Conservation (phyloP, 2,329 filamentous ascomycete genomes). For the Trichoderma sp. region DNA sequence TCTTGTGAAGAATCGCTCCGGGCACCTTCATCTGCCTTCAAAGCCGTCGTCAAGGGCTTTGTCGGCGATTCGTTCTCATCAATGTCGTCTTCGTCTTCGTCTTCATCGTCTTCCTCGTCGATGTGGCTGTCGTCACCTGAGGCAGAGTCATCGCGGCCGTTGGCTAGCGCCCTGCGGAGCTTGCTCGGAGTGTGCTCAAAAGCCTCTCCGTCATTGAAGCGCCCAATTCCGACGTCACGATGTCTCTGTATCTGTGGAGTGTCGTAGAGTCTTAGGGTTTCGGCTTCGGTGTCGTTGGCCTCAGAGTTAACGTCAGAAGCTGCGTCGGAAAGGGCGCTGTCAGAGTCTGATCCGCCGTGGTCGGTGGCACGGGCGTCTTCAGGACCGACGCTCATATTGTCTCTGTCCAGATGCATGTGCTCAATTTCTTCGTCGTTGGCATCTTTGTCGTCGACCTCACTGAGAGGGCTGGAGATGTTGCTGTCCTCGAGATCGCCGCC, state of each 20-base stretch:
- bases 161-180: slow-evolving; percentile 53
- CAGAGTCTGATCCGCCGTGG: slow-evolving; percentile 42
- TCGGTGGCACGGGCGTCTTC: slow-evolving; percentile 27
- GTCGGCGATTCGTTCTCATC: slow-evolving; percentile 37
- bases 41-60: slow-evolving; percentile 29
- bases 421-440: slow-evolving; percentile 67
- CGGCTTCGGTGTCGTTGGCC: slow-evolving; percentile 74
- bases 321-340: slow-evolving; percentile 56
- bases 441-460: slow-evolving; percentile 82
- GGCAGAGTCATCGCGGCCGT: slow-evolving; percentile 39
- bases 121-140: slow-evolving; percentile 39
- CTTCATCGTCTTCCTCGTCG: slow-evolving; percentile 38
- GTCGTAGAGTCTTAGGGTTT: slow-evolving; percentile 88
- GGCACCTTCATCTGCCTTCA: slow-evolving; percentile 31
- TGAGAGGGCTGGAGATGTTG: slow-evolving; percentile 83
- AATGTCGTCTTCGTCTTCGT: slow-evolving; percentile 36
- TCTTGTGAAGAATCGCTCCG: slow-evolving; percentile 37
- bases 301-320: slow-evolving; percentile 41
- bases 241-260: slow-evolving; percentile 71
- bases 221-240: slow-evolving; percentile 58
- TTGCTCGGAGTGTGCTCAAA: slow-evolving; percentile 75
- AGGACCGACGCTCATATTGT: slow-evolving; percentile 30
- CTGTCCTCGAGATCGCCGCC: slow-evolving; percentile 58
- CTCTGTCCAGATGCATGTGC: slow-evolving; percentile 47
- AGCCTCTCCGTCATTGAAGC: slow-evolving; percentile 50